Evolutionary conservation across 306 rosid genomes (phyloP), one percentile per base, ranked within the genome.

Genomic region (Cyclanthera cordifolia): DNA sequence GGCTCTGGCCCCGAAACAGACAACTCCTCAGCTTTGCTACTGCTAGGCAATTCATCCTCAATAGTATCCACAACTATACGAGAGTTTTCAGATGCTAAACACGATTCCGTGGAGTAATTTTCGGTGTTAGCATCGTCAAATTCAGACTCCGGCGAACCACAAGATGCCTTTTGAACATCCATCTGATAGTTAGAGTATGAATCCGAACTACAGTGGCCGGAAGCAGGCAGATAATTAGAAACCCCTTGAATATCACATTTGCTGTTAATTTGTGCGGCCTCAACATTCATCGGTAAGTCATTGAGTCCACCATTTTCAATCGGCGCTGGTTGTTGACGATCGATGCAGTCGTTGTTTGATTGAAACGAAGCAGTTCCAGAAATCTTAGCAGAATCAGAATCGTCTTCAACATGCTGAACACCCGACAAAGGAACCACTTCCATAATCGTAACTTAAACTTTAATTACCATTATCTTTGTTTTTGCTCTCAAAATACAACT

Each of bases 361-460:
- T 63, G 73, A 53, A 78, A 64, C 59, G 79, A 78, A 72, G 81
- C 69, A 24, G 82, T 76, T 58, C 73, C 84, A 51, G 88, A 78
- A 81, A 74, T 79, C 78, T 74, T 79, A 49, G 82, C 86, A 73
- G 85, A 73, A 77, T 87, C 95, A 56, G 95, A 81, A 65, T 88
- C 85, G 55, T 88, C 87, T 19, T 86, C 85, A 67, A 77, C 82
- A 84, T 76, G 74, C 65, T 84, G 90, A 72, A 83, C 84, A 20
- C 79, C 87, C 47, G 96, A 87, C 77, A 89, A 86, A 69, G 96
- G 86, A 79, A 90, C 90, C 81, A 90, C 88, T 83, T 86, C 95
- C 99, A 90, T 94, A 72, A 76, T 77, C 73, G 59, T 75, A 82
- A 7, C 69, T 39, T 69, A 72, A 74, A 30, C 51, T 7, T 34